These are phyloP conservation scores for Nyctanthes arbortristis DNA, from an alignment of 257 asterid species.

Conservation along the genomic window DNA sequence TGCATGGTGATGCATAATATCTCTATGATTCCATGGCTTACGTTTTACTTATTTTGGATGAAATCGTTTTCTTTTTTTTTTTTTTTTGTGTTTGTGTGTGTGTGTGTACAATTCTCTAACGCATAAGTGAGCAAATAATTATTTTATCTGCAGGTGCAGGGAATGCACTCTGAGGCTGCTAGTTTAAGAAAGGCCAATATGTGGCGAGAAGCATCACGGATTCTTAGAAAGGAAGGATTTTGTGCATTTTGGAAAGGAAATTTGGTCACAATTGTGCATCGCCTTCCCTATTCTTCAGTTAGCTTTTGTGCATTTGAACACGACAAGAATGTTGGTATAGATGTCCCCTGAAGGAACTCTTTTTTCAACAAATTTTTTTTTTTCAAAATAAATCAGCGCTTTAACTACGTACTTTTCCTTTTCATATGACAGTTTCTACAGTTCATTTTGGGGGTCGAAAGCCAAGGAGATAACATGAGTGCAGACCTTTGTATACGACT, in stretches of 20 bases:
- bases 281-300: conserved; percentile 82
- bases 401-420: background rate
- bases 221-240: conserved; percentile 73
- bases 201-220: conserved; percentile 68
- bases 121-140: background rate
- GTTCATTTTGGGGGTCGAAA: conserved; percentile 47
- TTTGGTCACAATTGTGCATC: conserved; percentile 81
- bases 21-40: background rate
- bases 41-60: background rate
- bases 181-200: conserved; percentile 60
- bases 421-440: conserved; percentile 51
- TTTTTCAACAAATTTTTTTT: background rate
- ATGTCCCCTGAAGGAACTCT: conserved; percentile 38
- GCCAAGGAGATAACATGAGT: conserved; percentile 57
- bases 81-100: background rate
- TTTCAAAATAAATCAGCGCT: background rate
- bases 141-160: conserved; percentile 53
- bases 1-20: background rate
- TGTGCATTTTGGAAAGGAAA: conserved; percentile 91
- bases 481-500: conserved; percentile 73
- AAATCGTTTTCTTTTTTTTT: background rate
- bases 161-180: conserved; percentile 69
- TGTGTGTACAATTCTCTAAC: background rate
- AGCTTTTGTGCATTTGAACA: conserved; percentile 83
- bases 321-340: conserved; percentile 87